phyloP scores from a whole-genome alignment of 371 early-diverging fungal species.

The Basidiobolus meristosporus region DNA sequence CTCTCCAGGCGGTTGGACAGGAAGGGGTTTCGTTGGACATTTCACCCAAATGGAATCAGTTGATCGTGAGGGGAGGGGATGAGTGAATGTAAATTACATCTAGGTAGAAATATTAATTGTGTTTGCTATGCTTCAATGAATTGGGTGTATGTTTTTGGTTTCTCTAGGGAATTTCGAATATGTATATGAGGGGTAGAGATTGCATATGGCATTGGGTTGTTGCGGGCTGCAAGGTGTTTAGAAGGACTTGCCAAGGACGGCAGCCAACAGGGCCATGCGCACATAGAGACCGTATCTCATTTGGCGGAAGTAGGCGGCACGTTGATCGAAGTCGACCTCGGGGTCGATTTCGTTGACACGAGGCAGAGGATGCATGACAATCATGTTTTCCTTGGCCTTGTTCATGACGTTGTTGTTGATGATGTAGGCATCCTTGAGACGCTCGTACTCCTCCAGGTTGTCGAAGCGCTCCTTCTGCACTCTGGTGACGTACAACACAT shows the following conservation, averaged over 20 bases:
- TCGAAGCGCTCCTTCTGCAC: constrained; percentile 90
- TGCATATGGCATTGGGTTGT: too few species aligned
- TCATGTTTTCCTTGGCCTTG: constrained; percentile 85
- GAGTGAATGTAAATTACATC: too few species aligned
- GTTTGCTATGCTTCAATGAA: too few species aligned
- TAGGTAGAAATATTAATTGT: too few species aligned
- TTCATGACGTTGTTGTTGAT: constrained; percentile 69
- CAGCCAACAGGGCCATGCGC: constrained; percentile 87
- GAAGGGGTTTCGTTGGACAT: too few species aligned
- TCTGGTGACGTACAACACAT: constrained; percentile 94
- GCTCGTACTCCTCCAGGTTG: constrained; percentile 55
- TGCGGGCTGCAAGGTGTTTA: too few species aligned
- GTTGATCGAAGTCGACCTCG: constrained; percentile 90
- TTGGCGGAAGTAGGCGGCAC: constrained; percentile 95
- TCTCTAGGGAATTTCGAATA: too few species aligned
- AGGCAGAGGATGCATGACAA: constrained; percentile 95
- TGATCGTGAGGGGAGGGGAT: too few species aligned
- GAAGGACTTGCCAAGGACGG: constrained; percentile 19
- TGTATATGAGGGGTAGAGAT: too few species aligned
- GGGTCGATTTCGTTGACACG: constrained; percentile 88
- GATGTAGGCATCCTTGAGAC: constrained; percentile 55
- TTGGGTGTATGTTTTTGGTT: too few species aligned
- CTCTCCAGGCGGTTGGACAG: too few species aligned
- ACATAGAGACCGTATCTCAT: constrained; percentile 94
- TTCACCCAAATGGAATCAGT: too few species aligned